These are phyloP conservation scores for Colletotrichum tamarilloi DNA, from an alignment of 2,329 filamentous ascomycete genomes.

Conservation along the genomic window DNA sequence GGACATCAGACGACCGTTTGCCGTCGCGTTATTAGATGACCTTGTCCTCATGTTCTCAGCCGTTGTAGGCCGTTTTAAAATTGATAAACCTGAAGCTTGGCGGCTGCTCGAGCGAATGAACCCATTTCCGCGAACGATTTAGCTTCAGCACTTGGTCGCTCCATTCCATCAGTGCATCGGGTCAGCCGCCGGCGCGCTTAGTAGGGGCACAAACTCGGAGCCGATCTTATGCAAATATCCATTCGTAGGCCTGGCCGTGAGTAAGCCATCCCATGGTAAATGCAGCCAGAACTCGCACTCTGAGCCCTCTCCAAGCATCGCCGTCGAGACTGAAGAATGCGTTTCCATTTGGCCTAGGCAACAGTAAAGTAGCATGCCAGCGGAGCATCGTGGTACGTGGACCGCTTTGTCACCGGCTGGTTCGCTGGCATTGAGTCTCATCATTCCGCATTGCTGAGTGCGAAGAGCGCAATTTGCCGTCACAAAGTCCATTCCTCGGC, in stretches of 20 bases:
- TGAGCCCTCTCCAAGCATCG: constrained; percentile 15
- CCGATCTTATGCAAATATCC: neutral
- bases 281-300: constrained; percentile 12
- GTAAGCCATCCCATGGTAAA: constrained; percentile 18
- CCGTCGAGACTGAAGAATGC: constrained; percentile 13
- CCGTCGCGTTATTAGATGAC: neutral
- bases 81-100: constrained; percentile 7
- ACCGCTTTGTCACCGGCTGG: neutral
- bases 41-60: neutral
- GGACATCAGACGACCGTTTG: constrained; percentile 8
- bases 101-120: constrained; percentile 1
- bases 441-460: constrained; percentile 8
- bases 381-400: neutral
- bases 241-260: constrained; percentile 4
- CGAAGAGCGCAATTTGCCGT: neutral
- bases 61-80: neutral
- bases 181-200: neutral
- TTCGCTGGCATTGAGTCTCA: constrained; percentile 17
- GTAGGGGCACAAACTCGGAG: neutral
- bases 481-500: constrained; percentile 12
- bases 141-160: neutral
- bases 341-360: constrained; percentile 3
- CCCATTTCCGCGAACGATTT: constrained; percentile 7
- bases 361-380: constrained; percentile 17
- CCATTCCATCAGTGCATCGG: constrained; percentile 6